Base-by-base conservation (phyloP, 1,284 basidiomycete species). In the Sanguinoderma infundibulare region DNA sequence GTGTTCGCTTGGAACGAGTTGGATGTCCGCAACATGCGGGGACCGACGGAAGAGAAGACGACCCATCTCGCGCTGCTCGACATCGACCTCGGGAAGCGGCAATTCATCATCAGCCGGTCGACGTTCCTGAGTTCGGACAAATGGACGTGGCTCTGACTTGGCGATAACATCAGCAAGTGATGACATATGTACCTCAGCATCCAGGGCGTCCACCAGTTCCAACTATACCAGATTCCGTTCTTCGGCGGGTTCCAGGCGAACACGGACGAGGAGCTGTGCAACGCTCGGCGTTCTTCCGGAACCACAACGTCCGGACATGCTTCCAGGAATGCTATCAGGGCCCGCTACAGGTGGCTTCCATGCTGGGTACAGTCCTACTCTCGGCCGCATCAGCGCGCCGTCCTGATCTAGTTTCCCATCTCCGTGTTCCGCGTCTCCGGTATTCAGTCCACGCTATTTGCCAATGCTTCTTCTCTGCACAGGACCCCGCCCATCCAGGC, bases 151-250 rank as follows among this genome's bases (percentile, higher is more conserved):
- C 86, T 87, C 69, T 75, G 74, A 73, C 70, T 74, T 14, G 73
- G 73, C 22, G 73, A 93, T 73, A 94, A 94, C 72, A 87, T 81
- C 70, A 89, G 81, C 72, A 77, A 77, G 62, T 91, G 90, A 88
- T 73, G 83, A 51, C 89, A 87, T 75, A 78, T 88, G 78, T 75
- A 81, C 47, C 73, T 81, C 65, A 83, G 75, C 44, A 85, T 87
- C 65, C 83, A 90, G 73, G 90, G 90, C 88, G 77, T 90, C 40
- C 76, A 92, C 12, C 89, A 92, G 71, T 92, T 92, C 81, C 89
- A 90, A 74, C 75, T 91, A 46, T 90, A 86, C 81, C 86, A 89
- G 68, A 86, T 90, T 61, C 90, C 89, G 2, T 87, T 92, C 74
- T 89, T 91, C 26, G 91, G 91, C 15, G 87, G 86, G 15, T 88